Conservation (phyloP, 306 rosid species). For the Coriaria nepalensis region DNA sequence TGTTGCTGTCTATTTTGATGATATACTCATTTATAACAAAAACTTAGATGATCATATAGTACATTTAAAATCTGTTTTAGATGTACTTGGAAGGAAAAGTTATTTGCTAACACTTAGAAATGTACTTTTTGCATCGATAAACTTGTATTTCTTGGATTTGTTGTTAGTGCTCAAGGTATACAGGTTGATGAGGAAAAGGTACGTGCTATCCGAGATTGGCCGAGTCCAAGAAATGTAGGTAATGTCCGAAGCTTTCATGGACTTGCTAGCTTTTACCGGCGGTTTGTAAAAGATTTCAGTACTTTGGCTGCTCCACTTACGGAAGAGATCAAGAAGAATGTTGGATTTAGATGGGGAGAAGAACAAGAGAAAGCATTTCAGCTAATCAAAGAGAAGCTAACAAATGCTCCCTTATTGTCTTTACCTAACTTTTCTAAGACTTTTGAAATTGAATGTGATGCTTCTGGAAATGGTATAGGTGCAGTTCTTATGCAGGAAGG, state of each 20-base stretch:
- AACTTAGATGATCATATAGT: background rate
- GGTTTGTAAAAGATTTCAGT: slow-evolving; percentile 1
- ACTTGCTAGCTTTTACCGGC: background rate
- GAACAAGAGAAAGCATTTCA: background rate
- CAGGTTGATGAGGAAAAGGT: slow-evolving; percentile 1
- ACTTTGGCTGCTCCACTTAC: background rate
- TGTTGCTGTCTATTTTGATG: no score
- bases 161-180: background rate
- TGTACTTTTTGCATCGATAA: background rate
- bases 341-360: background rate
- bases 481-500: background rate
- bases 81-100: slow-evolving; percentile 1
- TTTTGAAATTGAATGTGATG: background rate
- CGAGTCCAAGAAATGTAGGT: background rate
- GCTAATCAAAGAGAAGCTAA: background rate
- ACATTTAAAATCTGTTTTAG: background rate
- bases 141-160: slow-evolving; percentile 13
- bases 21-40: background rate
- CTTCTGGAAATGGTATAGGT: background rate
- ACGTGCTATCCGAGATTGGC: slow-evolving; percentile 4
- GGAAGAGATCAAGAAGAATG: background rate
- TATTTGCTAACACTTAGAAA: background rate
- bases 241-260: background rate
- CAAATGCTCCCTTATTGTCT: background rate
- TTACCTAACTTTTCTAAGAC: background rate